These are phyloP conservation scores for Quillaja saponaria DNA, from an alignment of 306 rosid species.

Conservation along the genomic window DNA sequence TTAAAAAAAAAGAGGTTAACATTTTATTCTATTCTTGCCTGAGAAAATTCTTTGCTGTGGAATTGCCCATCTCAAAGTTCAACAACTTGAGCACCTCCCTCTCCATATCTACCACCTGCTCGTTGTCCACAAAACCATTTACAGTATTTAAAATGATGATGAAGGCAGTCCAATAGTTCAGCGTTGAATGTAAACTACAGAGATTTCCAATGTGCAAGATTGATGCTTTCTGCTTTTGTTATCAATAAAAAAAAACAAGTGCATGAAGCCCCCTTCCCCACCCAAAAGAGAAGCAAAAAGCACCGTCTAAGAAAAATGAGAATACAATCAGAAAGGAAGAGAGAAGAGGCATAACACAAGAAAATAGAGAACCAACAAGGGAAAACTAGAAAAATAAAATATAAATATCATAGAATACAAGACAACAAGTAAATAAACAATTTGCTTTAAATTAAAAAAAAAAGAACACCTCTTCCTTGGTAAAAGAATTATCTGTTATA, in stretches of 20 bases:
- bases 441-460: background rate
- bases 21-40: constrained; percentile 37
- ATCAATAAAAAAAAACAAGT: too few relatives aligned
- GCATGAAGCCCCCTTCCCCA: too few relatives aligned
- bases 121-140: background rate
- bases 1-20: background rate
- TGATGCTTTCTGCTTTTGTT: too few relatives aligned
- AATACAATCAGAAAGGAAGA: background rate
- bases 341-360: background rate
- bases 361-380: too few relatives aligned
- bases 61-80: constrained; percentile 32
- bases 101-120: constrained; percentile 47
- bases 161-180: background rate
- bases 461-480: constrained; percentile 34
- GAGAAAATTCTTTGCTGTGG: constrained; percentile 48
- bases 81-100: constrained; percentile 28
- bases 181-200: too few relatives aligned
- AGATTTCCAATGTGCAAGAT: too few relatives aligned
- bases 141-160: background rate
- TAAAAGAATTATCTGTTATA: constrained; percentile 49
- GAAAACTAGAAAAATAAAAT: too few relatives aligned
- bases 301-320: too few relatives aligned
- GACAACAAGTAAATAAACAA: too few relatives aligned
- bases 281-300: too few relatives aligned
- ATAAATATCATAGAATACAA: too few relatives aligned